These are phyloP conservation scores for Epichloe scottii DNA, from an alignment of 2,329 filamentous ascomycete species.

Conservation along the genomic window DNA sequence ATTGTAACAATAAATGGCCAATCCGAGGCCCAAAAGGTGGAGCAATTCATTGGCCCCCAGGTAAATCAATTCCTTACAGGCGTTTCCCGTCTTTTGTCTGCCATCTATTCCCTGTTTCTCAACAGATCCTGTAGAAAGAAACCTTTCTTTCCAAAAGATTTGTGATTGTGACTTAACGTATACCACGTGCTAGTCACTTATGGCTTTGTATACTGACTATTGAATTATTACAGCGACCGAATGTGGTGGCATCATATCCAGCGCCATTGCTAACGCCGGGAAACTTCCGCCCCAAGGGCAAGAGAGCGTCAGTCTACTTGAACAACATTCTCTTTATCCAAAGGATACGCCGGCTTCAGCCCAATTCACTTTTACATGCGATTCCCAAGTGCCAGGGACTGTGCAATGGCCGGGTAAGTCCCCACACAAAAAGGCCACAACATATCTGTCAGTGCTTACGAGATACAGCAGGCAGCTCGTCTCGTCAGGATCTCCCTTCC, in stretches of 20 bases:
- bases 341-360: conserved; percentile 59
- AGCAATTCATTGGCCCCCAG: conserved; percentile 31
- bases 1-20: conserved; percentile 45
- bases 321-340: conserved; percentile 48
- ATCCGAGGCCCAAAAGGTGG: conserved; percentile 34
- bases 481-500: conserved; percentile 11
- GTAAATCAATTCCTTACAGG: conserved; percentile 23
- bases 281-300: conserved; percentile 55
- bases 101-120: neutral
- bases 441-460: neutral
- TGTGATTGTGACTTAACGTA: neutral
- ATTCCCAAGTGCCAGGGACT: conserved; percentile 73
- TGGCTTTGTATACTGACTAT: neutral
- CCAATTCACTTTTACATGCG: conserved; percentile 94
- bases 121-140: neutral
- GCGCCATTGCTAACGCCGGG: conserved; percentile 79
- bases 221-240: conserved; percentile 22
- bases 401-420: conserved; percentile 57
- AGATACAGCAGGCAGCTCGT: conserved; percentile 2
- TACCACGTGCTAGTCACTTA: neutral
- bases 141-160: neutral
- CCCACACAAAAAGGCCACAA: neutral
- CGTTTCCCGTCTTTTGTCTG: neutral
- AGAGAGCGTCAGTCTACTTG: conserved; percentile 67
- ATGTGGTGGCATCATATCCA: conserved; percentile 70